phyloP scores from a whole-genome alignment of 208 protist genomes.

The Jaenimonas drosophilae region DNA sequence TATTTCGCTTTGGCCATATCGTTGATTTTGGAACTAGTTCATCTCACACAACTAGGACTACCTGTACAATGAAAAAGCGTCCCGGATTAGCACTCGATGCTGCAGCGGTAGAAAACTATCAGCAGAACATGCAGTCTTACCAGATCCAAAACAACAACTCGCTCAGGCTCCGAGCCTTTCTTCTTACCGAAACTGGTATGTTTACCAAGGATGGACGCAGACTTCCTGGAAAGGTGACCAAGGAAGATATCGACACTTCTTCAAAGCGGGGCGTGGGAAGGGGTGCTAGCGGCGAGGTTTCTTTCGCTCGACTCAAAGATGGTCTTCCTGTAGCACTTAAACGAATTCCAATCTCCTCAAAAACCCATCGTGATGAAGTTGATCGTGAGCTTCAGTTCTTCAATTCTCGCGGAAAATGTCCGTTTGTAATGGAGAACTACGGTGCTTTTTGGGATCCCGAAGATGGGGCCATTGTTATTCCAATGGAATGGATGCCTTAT shows the following conservation, averaged over 20 bases:
- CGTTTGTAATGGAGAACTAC: conserved; percentile 85
- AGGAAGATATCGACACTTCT: conserved; percentile 67
- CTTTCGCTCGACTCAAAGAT: conserved; percentile 60
- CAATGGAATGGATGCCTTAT: conserved; percentile 89
- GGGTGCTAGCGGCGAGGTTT: conserved; percentile 70
- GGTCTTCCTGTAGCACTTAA: conserved; percentile 74
- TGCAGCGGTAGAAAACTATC: conserved; percentile 43
- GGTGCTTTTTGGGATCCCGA: conserved; percentile 83
- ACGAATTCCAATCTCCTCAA: conserved; percentile 81
- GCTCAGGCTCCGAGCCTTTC: conserved; percentile 77
- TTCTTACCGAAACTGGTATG: conserved; percentile 71
- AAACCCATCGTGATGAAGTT: conserved; percentile 78
- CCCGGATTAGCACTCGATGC: conserved; percentile 50
- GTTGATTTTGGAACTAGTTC: too few relatives aligned
- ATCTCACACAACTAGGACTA: too few relatives aligned
- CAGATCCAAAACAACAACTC: conserved; percentile 85
- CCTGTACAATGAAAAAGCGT: conserved; percentile 44
- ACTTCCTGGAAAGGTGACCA: conserved; percentile 57
- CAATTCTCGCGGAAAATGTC: conserved; percentile 50
- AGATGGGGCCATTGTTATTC: conserved; percentile 75
- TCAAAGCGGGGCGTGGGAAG: conserved; percentile 54
- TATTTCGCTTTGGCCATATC: too few relatives aligned
- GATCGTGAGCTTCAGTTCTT: conserved; percentile 82
- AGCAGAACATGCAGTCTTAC: conserved; percentile 74
- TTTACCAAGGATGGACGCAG: conserved; percentile 79